Evolutionary conservation across 2,329 filamentous ascomycete genomes (phyloP).

Genomic region (Monilinia fructicola): DNA sequence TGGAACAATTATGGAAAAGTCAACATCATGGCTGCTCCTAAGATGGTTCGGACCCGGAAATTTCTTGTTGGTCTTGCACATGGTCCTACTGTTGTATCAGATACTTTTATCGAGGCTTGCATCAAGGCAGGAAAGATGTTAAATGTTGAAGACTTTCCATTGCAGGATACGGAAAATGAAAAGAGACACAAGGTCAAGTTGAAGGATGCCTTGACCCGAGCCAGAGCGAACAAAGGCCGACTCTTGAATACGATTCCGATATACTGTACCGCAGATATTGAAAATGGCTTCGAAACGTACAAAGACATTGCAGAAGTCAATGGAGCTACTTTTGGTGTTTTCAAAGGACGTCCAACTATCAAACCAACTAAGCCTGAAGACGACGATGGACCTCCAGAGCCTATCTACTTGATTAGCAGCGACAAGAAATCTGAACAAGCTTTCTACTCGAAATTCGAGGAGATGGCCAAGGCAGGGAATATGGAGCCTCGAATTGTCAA

Average conservation of each 20-base stretch:
- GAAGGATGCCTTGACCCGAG: conserved; percentile 64
- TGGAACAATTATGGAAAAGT: conserved; percentile 73
- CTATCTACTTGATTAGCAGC: conserved; percentile 81
- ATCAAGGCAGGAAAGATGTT: conserved; percentile 67
- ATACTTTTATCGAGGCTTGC: conserved; percentile 74
- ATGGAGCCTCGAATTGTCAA: conserved; percentile 79
- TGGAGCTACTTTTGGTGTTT: conserved; percentile 78
- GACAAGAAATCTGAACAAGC: conserved; percentile 64
- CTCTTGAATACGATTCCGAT: conserved; percentile 75
- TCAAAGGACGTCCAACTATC: conserved; percentile 58
- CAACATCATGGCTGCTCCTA: conserved; percentile 84
- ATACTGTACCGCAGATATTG: conserved; percentile 79
- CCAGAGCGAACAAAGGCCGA: conserved; percentile 71
- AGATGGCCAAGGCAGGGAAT: conserved; percentile 74
- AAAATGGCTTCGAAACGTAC: conserved; percentile 81
- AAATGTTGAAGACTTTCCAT: conserved; percentile 61
- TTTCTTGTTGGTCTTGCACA: conserved; percentile 86
- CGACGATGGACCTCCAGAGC: conserved; percentile 60
- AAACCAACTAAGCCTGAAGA: conserved; percentile 62
- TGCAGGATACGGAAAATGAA: conserved; percentile 74
- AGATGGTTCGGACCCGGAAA: conserved; percentile 86
- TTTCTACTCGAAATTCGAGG: conserved; percentile 77
- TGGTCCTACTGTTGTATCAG: conserved; percentile 74
- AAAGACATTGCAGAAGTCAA: conserved; percentile 85
- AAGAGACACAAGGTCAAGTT: conserved; percentile 69